Evolutionary conservation across 202 grass and related monocot species (phyloP).

Genomic region (Brachypodium distachyon): DNA sequence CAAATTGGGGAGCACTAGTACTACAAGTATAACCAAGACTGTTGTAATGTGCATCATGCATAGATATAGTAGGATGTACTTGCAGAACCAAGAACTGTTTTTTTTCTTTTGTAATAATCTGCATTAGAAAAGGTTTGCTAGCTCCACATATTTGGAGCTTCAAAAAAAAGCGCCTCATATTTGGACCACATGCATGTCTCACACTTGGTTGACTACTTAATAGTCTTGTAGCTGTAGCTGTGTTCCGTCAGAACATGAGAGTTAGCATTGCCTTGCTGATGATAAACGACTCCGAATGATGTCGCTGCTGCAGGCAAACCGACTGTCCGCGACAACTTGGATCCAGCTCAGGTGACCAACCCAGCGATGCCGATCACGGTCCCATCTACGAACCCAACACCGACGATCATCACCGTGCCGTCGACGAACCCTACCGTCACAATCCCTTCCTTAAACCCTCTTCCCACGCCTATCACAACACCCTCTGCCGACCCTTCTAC

Average conservation of each 20-base stretch:
- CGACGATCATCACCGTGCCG: conserved; percentile 60
- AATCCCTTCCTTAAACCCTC: conserved; percentile 58
- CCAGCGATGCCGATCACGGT: conserved; percentile 39
- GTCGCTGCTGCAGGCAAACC: conserved; percentile 21
- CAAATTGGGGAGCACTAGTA: background rate
- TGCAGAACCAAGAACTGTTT: too few species aligned
- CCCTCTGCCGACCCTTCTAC: conserved; percentile 30
- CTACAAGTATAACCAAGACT: too few species aligned
- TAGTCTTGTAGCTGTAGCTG: background rate
- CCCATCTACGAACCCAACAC: conserved; percentile 53
- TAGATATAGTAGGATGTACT: background rate
- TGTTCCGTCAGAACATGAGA: background rate
- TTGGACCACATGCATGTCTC: background rate
- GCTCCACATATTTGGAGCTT: too few species aligned
- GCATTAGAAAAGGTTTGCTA: background rate
- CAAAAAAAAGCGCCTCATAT: too few species aligned
- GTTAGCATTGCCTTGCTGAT: background rate
- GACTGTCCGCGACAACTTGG: conserved; percentile 20
- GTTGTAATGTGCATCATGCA: too few species aligned
- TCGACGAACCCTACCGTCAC: conserved; percentile 63
- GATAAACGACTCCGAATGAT: background rate
- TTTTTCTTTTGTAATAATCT: too few species aligned
- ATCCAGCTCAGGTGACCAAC: conserved; percentile 29
- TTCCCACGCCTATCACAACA: conserved; percentile 46
- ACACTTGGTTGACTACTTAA: background rate